Evolutionary conservation across 176 grass and related monocot species (phyloP), one percentile per base, ranked within the genome.

Genomic region (Phragmites australis): DNA sequence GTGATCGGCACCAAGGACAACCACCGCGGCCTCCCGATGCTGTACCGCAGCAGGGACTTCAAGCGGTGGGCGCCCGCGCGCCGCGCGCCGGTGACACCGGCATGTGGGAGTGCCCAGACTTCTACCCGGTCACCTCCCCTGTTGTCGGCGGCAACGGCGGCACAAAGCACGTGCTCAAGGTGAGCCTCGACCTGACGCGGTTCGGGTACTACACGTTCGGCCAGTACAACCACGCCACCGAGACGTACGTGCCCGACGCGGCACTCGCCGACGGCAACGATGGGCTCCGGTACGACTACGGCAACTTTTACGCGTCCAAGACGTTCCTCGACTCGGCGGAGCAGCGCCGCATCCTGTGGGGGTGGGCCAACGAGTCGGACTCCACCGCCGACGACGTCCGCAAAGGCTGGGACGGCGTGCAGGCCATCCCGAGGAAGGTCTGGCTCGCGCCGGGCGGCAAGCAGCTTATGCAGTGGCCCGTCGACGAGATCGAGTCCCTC

Each of bases 21-120:
- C 69, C 77, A 53, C 70, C 76, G 39, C 0, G 92, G 88, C 16
- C 8, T 88, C 60, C 82, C 75, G 6, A 42, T 75, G 54, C 54
- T 94, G 3, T 94, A 88, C 86, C 55, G 75, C 16, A 94, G 92
- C 85, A 74, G 30, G 1, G 88, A 94, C 87, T 91, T 91, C 81
- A 48, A 63, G 65, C 53, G 51, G 0, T 93, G 91, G 91, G 40
- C 19, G 11, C 88, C 55, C 0, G 70, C 60, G 3, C 31, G 4
- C 1, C 84, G 54, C 34, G 46, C 84, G 3, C 86, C 49, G 79
- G 57, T 34, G 74, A 86, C 75, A 90, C 94, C 10, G 92, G 94
- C 65, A 97, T 97, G 94, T 97, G 91, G 91, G 94, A 97, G 76
- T 97, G 94, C 80, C 89, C 89, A 0, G 94, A 97, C 57, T 97